Base-by-base conservation (phyloP, 768 basidiomycete species). In the Gyrodon lividus region DNA sequence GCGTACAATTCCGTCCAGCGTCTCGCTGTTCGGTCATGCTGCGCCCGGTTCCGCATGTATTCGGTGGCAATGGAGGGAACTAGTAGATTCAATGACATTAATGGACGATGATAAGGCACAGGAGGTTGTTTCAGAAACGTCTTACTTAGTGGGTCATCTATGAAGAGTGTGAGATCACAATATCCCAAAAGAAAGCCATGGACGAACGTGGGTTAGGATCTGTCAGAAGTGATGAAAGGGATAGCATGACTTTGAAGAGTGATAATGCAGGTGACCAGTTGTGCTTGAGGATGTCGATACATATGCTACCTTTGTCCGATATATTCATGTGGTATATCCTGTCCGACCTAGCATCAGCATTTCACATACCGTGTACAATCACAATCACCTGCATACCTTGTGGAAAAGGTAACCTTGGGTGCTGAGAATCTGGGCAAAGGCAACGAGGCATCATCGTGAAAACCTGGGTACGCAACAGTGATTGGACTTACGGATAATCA, bases 221-320 rank as follows among this genome's bases (percentile, higher is more conserved):
- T 10, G 92, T 94, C 44, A 98, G 76, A 10, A 98, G 81, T 0
- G 92, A 95, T 0, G 92, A 95, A 4, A 98, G 79, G 23, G 92
- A 95, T 17, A 98, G 81, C 70, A 98, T 86, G 62, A 96, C 89
- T 74, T 98, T 97, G 77, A 90, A 94, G 43, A 98, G 75, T 3
- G 92, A 95, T 19, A 98, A 71, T 2, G 94, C 94, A 6, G 94
- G 94, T 1, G 91, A 94, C 94, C 94, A 98, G 61, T 91, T 89
- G 62, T 84, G 80, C 72, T 98, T 97, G 52, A 98, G 79, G 45
- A 96, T 92, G 70, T 97, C 89, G 58, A 93, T 89, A 63, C 89
- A 92, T 47, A 92, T 86, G 57, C 77, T 78, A 38, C 88, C 89
- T 46, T 80, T 78, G 51, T 89, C 87, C 45, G 84, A 86, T 40